Evolutionary conservation across 257 asterid genomes (phyloP).

Genomic region (Oldenlandia corymbosa): DNA sequence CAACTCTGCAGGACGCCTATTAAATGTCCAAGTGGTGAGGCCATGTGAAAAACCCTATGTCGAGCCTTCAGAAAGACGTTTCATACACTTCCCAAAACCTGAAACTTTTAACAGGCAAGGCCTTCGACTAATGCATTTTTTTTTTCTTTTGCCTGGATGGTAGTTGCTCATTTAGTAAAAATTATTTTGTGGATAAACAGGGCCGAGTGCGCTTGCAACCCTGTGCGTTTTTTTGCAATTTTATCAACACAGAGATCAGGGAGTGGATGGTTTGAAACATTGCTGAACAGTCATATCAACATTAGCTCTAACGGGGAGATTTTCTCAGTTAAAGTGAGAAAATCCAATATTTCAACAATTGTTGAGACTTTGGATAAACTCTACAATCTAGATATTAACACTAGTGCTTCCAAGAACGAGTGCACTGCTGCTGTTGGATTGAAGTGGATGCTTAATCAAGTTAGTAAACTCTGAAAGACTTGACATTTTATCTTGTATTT

Average conservation of each 20-base stretch:
- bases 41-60: conserved; percentile 45
- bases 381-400: conserved; percentile 74
- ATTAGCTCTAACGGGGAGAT: conserved; percentile 92
- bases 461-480: conserved; percentile 23
- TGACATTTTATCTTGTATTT: not conserved
- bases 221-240: conserved; percentile 76
- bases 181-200: conserved; percentile 35
- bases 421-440: conserved; percentile 98
- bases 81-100: conserved; percentile 72
- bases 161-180: not conserved
- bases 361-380: conserved; percentile 67
- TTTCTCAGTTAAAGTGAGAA: conserved; percentile 74
- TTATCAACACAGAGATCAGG: conserved; percentile 92
- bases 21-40: conserved; percentile 40
- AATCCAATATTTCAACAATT: conserved; percentile 59
- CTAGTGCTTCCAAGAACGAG: conserved; percentile 94
- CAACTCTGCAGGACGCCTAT: conserved; percentile 24
- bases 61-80: conserved; percentile 55
- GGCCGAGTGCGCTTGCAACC: conserved; percentile 78
- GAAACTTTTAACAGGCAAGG: conserved; percentile 68
- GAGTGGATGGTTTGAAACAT: conserved; percentile 95
- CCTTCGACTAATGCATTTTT: not conserved
- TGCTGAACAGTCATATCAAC: conserved; percentile 73
- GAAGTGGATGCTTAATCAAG: conserved; percentile 99
- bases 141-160: not conserved